Evolutionary conservation across 2,329 filamentous ascomycete genomes (phyloP).

Genomic region (Phyllosticta citribraziliensis): DNA sequence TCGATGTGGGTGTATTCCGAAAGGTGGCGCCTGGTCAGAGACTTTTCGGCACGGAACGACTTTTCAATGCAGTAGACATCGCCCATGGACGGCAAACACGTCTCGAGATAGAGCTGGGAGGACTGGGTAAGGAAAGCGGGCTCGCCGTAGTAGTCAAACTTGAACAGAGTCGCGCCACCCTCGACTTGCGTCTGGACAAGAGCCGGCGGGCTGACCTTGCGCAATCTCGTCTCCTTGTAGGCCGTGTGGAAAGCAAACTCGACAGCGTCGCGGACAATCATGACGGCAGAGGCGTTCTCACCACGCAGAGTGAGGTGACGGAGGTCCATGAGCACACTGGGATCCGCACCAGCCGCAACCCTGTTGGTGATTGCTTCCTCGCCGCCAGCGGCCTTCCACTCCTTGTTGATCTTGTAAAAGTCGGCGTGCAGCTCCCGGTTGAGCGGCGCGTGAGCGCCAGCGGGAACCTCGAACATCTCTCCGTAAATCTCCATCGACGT

Average conservation of each 20-base stretch:
- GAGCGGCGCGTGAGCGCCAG: constrained; percentile 68
- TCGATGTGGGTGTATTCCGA: constrained; percentile 97
- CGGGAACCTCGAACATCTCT: constrained; percentile 72
- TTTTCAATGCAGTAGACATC: constrained; percentile 98
- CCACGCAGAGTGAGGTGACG: constrained; percentile 78
- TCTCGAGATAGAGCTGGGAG: constrained; percentile 95
- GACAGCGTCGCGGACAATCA: constrained; percentile 76
- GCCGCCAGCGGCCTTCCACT: constrained; percentile 70
- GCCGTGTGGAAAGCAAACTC: constrained; percentile 70
- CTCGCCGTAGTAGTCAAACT: constrained; percentile 80
- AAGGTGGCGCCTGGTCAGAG: constrained; percentile 83
- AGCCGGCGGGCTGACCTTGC: constrained; percentile 80
- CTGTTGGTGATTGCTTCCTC: constrained; percentile 88
- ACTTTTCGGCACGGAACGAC: constrained; percentile 97
- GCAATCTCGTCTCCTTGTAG: constrained; percentile 66
- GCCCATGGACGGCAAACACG: constrained; percentile 77
- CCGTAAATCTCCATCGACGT: constrained; percentile 79
- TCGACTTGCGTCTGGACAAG: constrained; percentile 94
- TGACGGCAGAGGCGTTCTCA: constrained; percentile 72
- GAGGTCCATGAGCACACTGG: constrained; percentile 67
- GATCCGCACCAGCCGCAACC: constrained; percentile 57
- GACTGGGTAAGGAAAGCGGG: constrained; percentile 92
- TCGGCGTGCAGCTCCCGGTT: constrained; percentile 84
- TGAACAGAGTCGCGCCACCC: constrained; percentile 84
- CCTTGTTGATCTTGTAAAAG: constrained; percentile 62